These are phyloP conservation scores for Albugo candida DNA, from an alignment of 352 stramenopile genomes.

Conservation along the genomic window DNA sequence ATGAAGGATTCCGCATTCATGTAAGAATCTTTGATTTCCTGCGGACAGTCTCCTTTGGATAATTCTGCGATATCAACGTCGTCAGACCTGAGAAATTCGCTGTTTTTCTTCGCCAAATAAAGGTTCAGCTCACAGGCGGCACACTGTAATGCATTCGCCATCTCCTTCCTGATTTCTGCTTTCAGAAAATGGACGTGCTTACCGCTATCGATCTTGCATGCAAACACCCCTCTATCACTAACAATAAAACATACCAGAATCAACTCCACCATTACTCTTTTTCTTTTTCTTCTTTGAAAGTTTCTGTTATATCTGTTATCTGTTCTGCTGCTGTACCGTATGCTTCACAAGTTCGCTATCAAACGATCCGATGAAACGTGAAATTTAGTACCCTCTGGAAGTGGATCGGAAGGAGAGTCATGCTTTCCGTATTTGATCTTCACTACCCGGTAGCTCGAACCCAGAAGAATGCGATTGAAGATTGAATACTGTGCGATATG, in stretches of 20 bases:
- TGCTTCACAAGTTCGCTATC: too few relatives aligned
- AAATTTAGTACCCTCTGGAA: too few relatives aligned
- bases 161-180: conserved; percentile 2
- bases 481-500: too few relatives aligned
- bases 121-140: conserved; percentile 5
- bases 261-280: too few relatives aligned
- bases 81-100: conserved; percentile 5
- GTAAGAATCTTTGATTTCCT: conserved; percentile 4
- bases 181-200: neutral
- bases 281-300: too few relatives aligned
- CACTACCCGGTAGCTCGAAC: too few relatives aligned
- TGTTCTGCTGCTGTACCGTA: too few relatives aligned
- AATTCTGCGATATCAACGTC: conserved; percentile 5
- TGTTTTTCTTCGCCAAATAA: conserved; percentile 1
- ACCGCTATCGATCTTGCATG: neutral
- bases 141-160: neutral
- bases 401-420: too few relatives aligned
- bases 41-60: conserved; percentile 5
- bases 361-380: too few relatives aligned
- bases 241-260: conserved; percentile 6
- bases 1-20: conserved; percentile 7
- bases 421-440: too few relatives aligned
- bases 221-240: conserved; percentile 1
- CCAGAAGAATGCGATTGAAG: too few relatives aligned
- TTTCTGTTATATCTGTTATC: too few relatives aligned